Percentiles rank a stretch among this genome's conserved stretches.
phyloP scores from a whole-genome alignment of 2,329 filamentous ascomycete genomes.

The Paraphaeosphaeria sporulosa region DNA sequence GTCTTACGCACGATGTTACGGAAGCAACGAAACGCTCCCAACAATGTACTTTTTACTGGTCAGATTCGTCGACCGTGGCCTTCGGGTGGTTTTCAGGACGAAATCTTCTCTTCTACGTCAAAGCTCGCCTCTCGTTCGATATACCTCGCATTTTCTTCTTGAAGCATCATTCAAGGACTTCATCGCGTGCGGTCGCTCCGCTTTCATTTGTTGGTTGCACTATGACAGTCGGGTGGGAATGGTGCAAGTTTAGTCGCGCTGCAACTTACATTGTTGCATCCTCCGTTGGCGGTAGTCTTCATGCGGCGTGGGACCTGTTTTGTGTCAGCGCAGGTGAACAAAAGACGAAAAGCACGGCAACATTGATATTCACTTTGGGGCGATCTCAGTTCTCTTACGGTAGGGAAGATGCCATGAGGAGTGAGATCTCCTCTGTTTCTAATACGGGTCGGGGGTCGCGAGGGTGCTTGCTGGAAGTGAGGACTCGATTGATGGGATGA shows the following conservation, averaged over 20 bases:
- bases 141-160: constrained; percentile 17
- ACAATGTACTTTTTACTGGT: constrained; percentile 26
- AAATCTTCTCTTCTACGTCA: constrained; percentile 10
- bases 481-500: background rate
- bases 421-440: background rate
- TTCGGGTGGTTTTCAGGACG: constrained; percentile 26
- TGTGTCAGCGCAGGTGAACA: background rate
- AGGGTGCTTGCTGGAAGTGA: background rate
- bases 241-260: background rate
- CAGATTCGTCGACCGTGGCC: constrained; percentile 21
- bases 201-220: background rate
- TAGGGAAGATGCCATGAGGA: constrained; percentile 5
- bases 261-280: background rate
- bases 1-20: constrained; percentile 32
- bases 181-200: constrained; percentile 8
- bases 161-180: constrained; percentile 7
- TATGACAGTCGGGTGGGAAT: background rate
- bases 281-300: background rate
- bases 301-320: background rate
- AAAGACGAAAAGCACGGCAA: background rate
- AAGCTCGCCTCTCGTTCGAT: constrained; percentile 12
- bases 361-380: background rate
- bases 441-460: background rate
- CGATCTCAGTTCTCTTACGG: background rate
- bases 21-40: constrained; percentile 31